A percentile compares a stretch with the other conserved stretches of the same genome.
phyloP scores from a whole-genome alignment of 768 basidiomycete species.

The Leccinum subgranulosum region DNA sequence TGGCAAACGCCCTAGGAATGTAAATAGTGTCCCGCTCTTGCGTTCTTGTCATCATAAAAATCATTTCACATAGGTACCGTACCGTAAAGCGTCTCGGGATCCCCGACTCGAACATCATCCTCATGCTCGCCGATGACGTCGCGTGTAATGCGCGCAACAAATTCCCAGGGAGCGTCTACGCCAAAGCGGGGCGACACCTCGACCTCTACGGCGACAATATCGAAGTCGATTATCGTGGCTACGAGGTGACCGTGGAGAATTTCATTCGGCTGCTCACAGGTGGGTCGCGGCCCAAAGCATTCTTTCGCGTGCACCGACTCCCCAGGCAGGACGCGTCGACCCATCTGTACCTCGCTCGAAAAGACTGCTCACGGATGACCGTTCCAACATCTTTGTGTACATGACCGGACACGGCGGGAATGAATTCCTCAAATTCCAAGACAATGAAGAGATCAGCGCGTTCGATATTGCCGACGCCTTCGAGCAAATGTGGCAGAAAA shows the following conservation, averaged over 20 bases:
- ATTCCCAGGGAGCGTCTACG: conserved; percentile 89
- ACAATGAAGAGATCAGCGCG: conserved; percentile 96
- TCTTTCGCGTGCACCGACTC: neutral
- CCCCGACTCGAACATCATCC: conserved; percentile 97
- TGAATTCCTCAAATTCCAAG: conserved; percentile 98
- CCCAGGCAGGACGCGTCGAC: conserved; percentile 71
- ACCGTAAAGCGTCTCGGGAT: conserved; percentile 98
- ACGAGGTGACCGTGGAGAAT: conserved; percentile 97
- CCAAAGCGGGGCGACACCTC: conserved; percentile 74
- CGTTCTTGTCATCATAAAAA: neutral
- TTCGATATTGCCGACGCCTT: conserved; percentile 98
- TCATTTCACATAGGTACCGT: conserved; percentile 67
- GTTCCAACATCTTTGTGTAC: conserved; percentile 93
- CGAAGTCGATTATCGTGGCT: conserved; percentile 97
- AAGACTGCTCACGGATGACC: conserved; percentile 84
- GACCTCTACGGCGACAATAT: conserved; percentile 96
- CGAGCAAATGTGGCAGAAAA: conserved; percentile 98
- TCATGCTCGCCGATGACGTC: conserved; percentile 97
- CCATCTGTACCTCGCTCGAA: conserved; percentile 87
- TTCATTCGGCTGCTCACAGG: conserved; percentile 91
- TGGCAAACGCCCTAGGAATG: conserved; percentile 98
- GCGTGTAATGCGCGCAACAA: conserved; percentile 92
- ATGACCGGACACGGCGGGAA: conserved; percentile 99
- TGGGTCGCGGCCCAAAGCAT: conserved; percentile 32
- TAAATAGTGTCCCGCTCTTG: conserved; percentile 32